A percentile compares a stretch with the other conserved stretches of the same genome.
These are phyloP conservation scores for Pisolithus albus DNA, from an alignment of 768 basidiomycete species.

Conservation along the genomic window DNA sequence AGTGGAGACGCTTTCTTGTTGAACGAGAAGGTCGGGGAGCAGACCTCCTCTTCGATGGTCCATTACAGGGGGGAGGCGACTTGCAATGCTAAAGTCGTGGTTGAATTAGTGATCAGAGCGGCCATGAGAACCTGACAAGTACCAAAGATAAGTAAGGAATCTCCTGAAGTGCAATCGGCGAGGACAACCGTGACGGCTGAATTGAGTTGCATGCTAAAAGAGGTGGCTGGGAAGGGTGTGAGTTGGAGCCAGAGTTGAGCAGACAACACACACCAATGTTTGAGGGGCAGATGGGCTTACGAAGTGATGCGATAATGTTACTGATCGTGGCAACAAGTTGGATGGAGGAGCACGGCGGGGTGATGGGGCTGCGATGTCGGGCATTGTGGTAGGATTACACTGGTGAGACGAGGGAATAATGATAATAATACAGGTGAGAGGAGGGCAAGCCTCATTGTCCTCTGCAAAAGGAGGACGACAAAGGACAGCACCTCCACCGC, in stretches of 20 bases:
- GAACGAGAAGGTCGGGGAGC: slow-evolving; percentile 33
- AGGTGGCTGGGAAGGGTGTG: slow-evolving; percentile 15
- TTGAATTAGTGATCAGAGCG: not conserved
- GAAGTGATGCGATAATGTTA: not conserved
- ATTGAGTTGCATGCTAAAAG: slow-evolving; percentile 14
- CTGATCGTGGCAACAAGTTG: slow-evolving; percentile 3
- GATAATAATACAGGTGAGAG: slow-evolving; percentile 29
- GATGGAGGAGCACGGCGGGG: slow-evolving; percentile 27
- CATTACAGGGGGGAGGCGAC: slow-evolving; percentile 32
- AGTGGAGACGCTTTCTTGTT: slow-evolving; percentile 36
- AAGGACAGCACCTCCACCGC: slow-evolving; percentile 11
- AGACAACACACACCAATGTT: slow-evolving; percentile 3
- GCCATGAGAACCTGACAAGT: slow-evolving; percentile 3
- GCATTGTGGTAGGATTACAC: slow-evolving; percentile 22
- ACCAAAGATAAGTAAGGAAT: slow-evolving; percentile 16
- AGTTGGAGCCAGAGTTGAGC: slow-evolving; percentile 1
- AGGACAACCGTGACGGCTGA: slow-evolving; percentile 31
- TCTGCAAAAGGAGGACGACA: slow-evolving; percentile 14
- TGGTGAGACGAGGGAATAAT: slow-evolving; percentile 15
- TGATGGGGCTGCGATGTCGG: slow-evolving; percentile 37
- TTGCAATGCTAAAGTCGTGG: slow-evolving; percentile 32
- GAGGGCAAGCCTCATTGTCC: slow-evolving; percentile 20
- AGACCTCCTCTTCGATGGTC: slow-evolving; percentile 32
- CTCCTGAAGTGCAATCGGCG: slow-evolving; percentile 33
- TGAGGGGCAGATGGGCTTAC: not conserved